phyloP scores from a whole-genome alignment of 768 basidiomycete genomes.

The Exsudoporus frostii region DNA sequence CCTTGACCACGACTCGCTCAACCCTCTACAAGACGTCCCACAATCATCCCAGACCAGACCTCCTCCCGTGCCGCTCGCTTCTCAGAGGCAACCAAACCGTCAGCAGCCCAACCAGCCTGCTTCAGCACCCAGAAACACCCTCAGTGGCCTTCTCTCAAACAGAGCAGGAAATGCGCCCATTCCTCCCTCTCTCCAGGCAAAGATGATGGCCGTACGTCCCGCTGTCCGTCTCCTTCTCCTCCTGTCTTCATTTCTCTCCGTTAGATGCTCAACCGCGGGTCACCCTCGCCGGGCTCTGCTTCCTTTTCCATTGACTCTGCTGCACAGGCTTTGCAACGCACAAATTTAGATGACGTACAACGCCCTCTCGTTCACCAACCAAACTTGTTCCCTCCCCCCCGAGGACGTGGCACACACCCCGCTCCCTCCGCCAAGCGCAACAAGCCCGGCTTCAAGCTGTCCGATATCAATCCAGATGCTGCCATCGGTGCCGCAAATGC shows the following conservation, averaged over 20 bases:
- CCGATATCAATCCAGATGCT: conserved; percentile 52
- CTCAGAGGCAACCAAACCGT: conserved; percentile 15
- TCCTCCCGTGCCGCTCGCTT: not conserved
- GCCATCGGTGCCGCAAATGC: conserved; percentile 59
- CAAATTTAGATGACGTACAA: conserved; percentile 28
- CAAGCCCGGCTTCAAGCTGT: conserved; percentile 59
- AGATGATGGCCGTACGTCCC: conserved; percentile 80
- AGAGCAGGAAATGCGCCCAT: conserved; percentile 59
- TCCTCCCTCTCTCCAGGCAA: conserved; percentile 86
- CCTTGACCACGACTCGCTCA: conserved; percentile 13
- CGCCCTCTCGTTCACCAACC: conserved; percentile 33
- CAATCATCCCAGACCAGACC: not conserved
- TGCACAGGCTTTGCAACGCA: conserved; percentile 38
- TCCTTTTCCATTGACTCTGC: conserved; percentile 40
- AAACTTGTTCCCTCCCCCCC: conserved; percentile 34
- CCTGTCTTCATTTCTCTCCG: conserved; percentile 17
- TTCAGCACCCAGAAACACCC: conserved; percentile 25
- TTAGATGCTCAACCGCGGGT: conserved; percentile 48
- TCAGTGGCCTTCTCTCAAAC: conserved; percentile 44
- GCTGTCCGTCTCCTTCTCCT: not conserved
- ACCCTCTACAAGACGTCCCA: not conserved
- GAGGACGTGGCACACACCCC: conserved; percentile 32
- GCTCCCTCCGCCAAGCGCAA: conserved; percentile 41
- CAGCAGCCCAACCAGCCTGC: conserved; percentile 15
- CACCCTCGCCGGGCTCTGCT: conserved; percentile 25